Base-by-base conservation (phyloP, 331 rosid species). In the Malus hybrid region DNA sequence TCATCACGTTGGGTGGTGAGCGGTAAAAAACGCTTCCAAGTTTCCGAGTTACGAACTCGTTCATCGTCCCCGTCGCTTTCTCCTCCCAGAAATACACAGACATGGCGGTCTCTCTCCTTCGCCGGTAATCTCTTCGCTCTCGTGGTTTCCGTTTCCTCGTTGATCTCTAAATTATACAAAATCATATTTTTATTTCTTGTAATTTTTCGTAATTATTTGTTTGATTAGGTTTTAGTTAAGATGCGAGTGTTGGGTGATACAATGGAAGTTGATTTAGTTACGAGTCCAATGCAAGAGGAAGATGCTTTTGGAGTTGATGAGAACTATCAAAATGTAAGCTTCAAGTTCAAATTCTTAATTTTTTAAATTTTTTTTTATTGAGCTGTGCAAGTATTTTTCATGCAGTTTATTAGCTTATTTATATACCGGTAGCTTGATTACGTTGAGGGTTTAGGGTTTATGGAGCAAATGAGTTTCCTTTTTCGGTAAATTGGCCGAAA, bases 221-320 rank as follows among this genome's bases (percentile, higher is more conserved):
- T 62, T 10, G 2, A 27, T 44, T 44, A 44, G 56, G 81, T 63
- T 48, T 82, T 54, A 80, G 62, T 76, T 60, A 76, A 75, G 50
- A 11, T 14, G 62, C 70, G 77, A 69, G 61, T 66, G 57, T 77
- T 63, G 69, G 46, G 42, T 50, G 64, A 36, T 67, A 4, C 50
- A 19, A 90, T 87, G 86, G 97, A 90, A 54, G 75, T 81, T 24
- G 85, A 86, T 77, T 92, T 92, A 19, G 70, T 73, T 29, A 20
- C 74, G 70, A 83, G 85, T 83, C 83, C 80, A 20, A 76, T 75
- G 71, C 48, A 90, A 39, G 84, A 80, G 13, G 93, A 89, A 5
- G 91, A 80, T 22, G 63, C 80, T 63, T 82, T 81, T 72, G 89
- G 86, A 73, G 80, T 80, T 60, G 82, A 81, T 66, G 88, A 80